A percentile compares a stretch with the other conserved stretches of the same genome.
phyloP scores from a whole-genome alignment of 2,329 filamentous ascomycete species.

The Alternaria burnsii region DNA sequence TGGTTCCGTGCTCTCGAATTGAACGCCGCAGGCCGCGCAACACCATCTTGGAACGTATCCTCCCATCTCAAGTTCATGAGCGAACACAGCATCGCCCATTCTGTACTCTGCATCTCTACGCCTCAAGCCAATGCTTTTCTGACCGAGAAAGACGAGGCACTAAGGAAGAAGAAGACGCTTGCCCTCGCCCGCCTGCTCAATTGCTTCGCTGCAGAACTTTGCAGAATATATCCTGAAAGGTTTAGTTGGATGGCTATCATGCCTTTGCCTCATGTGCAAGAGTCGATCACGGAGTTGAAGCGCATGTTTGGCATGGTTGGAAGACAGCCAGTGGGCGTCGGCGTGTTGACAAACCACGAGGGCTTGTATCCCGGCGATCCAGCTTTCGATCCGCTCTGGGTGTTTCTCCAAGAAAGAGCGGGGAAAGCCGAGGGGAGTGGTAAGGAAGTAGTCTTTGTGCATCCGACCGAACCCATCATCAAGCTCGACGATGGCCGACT shows the following conservation, averaged over 20 bases:
- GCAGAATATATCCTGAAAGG: constrained; percentile 32
- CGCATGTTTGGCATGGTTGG: constrained; percentile 37
- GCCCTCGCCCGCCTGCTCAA: constrained; percentile 49
- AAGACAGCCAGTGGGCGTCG: constrained; percentile 43
- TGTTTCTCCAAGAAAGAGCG: constrained; percentile 32
- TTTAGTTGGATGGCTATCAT: constrained; percentile 43
- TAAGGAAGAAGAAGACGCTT: constrained; percentile 34
- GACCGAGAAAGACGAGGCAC: constrained; percentile 15
- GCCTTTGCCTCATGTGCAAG: constrained; percentile 43
- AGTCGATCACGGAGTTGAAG: constrained; percentile 37
- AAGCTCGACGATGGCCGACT: constrained; percentile 36
- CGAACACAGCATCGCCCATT: constrained; percentile 35
- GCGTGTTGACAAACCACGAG: constrained; percentile 47
- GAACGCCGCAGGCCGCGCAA: constrained; percentile 44
- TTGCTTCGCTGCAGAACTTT: constrained; percentile 39
- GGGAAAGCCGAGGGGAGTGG: constrained; percentile 12
- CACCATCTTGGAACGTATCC: constrained; percentile 41
- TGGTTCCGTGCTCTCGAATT: constrained; percentile 48
- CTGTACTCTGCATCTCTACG: constrained; percentile 45
- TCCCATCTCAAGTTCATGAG: constrained; percentile 47
- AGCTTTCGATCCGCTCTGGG: constrained; percentile 39
- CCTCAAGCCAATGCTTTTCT: constrained; percentile 48
- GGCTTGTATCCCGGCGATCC: constrained; percentile 44
- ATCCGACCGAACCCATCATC: constrained; percentile 48
- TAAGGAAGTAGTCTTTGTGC: constrained; percentile 45